phyloP scores from a whole-genome alignment of 2,329 filamentous ascomycete species.

The Xylariaceae sp. region DNA sequence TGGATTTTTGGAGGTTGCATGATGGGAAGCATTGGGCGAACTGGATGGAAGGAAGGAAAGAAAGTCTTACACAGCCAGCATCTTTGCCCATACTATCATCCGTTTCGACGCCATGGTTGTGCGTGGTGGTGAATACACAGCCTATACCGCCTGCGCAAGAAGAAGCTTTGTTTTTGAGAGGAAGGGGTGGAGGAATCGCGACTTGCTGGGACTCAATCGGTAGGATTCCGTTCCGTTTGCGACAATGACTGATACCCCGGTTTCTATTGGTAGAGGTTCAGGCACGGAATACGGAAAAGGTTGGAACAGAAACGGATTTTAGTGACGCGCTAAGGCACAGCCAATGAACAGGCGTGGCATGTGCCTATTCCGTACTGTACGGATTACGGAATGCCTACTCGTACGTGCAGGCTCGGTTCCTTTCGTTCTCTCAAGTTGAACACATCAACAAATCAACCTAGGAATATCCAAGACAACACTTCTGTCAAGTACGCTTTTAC shows the following conservation, averaged over 20 bases:
- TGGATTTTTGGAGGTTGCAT: no score
- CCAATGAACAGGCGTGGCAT: not conserved
- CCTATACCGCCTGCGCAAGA: not conserved
- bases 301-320: no score
- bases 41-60: constrained; percentile 6
- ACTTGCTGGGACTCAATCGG: not conserved
- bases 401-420: no score
- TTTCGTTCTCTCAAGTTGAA: no score
- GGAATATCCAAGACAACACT: no score
- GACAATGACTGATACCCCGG: not conserved
- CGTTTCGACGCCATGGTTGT: constrained; percentile 38
- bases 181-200: not conserved
- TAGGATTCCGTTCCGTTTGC: not conserved
- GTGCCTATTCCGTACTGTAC: not conserved
- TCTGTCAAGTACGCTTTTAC: no score
- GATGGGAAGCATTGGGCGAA: not conserved
- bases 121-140: not conserved
- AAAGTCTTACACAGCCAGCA: constrained; percentile 58
- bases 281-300: no score
- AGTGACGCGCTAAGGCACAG: no score
- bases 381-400: no score
- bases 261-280: not conserved
- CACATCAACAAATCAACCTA: no score
- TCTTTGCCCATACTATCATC: constrained; percentile 61
- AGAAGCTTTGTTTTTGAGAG: not conserved